Base-by-base conservation (phyloP, 2,329 filamentous ascomycete genomes). In the Penicillium sp. region DNA sequence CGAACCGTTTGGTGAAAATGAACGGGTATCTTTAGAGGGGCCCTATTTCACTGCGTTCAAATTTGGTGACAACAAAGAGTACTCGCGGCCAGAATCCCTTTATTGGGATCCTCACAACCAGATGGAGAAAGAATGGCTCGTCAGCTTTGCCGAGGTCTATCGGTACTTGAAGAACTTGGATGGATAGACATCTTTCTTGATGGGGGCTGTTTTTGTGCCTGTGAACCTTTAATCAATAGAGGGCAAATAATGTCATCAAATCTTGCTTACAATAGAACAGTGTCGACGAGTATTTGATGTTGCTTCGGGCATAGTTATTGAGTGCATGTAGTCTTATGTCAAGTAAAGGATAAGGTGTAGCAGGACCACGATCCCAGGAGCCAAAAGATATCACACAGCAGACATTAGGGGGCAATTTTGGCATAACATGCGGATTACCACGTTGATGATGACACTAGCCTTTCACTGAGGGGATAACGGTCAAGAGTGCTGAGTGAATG, bases 91-190 rank as follows among this genome's bases (percentile, higher is more conserved):
- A 13, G 2, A 21, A 17, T 5, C 21, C 13, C 8, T 13, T 31
- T 8, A 9, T 4, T 61, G 48, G 31, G 57, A 58, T 5, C 58
- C 53, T 23, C 65, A 65, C 48, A 44, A 63, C 33, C 57, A 62
- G 33, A 53, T 49, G 41, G 65, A 67, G 36, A 54, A 38, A 21
- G n/a, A 57, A 48, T 66, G 64, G 64, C 42, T 66, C 17, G 52
- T 57, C 47, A 51, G 53, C 4, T 67, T 66, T 53, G 43, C 61
- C 39, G 45, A 31, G 29, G 49, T 61, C 2, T 61, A 59, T 39
- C 55, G 61, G 10, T 58, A 55, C 41, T 38, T 60, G 9, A 38
- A 53, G 21, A 33, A 21, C 23, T 33, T 39, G 23, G 31, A 48
- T 19, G 10, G 1, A 6, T 31, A 50, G 25, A 31, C 4, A 19